These are phyloP conservation scores for Scheffersomyces titani DNA, from an alignment of 1,139 yeast genomes.

Conservation along the genomic window DNA sequence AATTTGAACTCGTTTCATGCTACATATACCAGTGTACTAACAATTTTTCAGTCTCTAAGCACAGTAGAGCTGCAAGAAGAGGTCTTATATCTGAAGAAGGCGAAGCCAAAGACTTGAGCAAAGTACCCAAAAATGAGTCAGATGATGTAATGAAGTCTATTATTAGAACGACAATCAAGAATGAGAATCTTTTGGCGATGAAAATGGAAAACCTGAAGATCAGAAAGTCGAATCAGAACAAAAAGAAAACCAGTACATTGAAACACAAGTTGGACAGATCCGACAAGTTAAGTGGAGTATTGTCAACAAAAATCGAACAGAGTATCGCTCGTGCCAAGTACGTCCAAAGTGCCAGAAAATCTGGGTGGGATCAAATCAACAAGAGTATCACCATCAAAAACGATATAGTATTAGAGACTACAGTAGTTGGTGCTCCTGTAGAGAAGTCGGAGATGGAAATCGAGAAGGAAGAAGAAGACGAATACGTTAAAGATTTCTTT, in stretches of 20 bases:
- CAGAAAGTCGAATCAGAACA: conserved; percentile 30
- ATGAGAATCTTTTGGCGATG: conserved; percentile 59
- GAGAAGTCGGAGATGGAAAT: conserved; percentile 19
- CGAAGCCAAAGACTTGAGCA: conserved; percentile 51
- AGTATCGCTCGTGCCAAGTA: conserved; percentile 64
- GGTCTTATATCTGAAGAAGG: conserved; percentile 42
- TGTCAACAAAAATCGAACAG: conserved; percentile 62
- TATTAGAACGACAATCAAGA: conserved; percentile 68
- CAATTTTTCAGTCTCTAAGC: conserved; percentile 51
- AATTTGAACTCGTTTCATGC: not conserved
- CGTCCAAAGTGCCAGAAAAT: conserved; percentile 62
- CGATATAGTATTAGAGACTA: conserved; percentile 10
- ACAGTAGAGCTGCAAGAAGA: conserved; percentile 78
- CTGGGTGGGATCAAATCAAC: conserved; percentile 75
- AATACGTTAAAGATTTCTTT: conserved; percentile 35
- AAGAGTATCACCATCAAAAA: conserved; percentile 39
- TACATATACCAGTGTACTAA: conserved; percentile 14
- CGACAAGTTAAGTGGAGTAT: conserved; percentile 53
- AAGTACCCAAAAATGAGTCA: conserved; percentile 57
- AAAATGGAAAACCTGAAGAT: conserved; percentile 50
- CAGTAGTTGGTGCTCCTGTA: conserved; percentile 6
- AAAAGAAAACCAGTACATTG: conserved; percentile 34
- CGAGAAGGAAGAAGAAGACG: conserved; percentile 28
- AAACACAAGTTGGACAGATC: conserved; percentile 50
- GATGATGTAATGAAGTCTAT: conserved; percentile 63